Evolutionary conservation across 73 alveolate genomes (phyloP), one percentile per base, ranked within the genome.

Genomic region (Effrenium voratum): DNA sequence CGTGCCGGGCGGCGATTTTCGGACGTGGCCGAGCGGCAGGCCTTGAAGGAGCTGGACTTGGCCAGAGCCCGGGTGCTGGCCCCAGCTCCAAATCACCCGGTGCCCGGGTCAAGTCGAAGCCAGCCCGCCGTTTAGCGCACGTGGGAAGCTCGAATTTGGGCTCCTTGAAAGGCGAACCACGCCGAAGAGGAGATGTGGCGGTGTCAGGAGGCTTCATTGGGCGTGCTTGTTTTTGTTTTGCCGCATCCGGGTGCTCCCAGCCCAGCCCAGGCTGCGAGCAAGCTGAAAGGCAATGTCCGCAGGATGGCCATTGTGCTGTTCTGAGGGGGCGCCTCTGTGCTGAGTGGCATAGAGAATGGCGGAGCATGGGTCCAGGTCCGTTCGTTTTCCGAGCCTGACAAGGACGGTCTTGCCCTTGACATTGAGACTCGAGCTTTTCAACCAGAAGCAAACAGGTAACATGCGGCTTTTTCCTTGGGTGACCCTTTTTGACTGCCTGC

Each of bases 101-200:
- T n/a, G n/a, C n/a, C n/a, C n/a, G n/a, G n/a, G n/a, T n/a, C n/a
- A n/a, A n/a, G n/a, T n/a, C n/a, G n/a, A n/a, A n/a, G n/a, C n/a
- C n/a, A n/a, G n/a, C n/a, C n/a, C n/a, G n/a, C n/a, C n/a, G n/a
- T n/a, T n/a, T n/a, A n/a, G n/a, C n/a, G n/a, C n/a, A n/a, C n/a
- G n/a, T n/a, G n/a, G n/a, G n/a, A n/a, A n/a, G n/a, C n/a, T n/a
- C n/a, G n/a, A n/a, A n/a, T n/a, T n/a, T n/a, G n/a, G n/a, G n/a
- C n/a, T n/a, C n/a, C n/a, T n/a, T n/a, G n/a, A n/a, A 50, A 82
- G 92, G 92, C 92, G 13, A 46, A 82, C 50, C 92, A 82, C 49
- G 92, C 92, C 8, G 92, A 82, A 36, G 92, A 82, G 49, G 92
- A 82, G 92, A 82, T 82, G 92, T 82, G 75, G 49, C 72, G 92